A percentile compares a stretch with the other conserved stretches of the same genome.
These are phyloP conservation scores for Parmelia sp. DNA, from an alignment of 495 filamentous ascomycete species.

Conservation along the genomic window DNA sequence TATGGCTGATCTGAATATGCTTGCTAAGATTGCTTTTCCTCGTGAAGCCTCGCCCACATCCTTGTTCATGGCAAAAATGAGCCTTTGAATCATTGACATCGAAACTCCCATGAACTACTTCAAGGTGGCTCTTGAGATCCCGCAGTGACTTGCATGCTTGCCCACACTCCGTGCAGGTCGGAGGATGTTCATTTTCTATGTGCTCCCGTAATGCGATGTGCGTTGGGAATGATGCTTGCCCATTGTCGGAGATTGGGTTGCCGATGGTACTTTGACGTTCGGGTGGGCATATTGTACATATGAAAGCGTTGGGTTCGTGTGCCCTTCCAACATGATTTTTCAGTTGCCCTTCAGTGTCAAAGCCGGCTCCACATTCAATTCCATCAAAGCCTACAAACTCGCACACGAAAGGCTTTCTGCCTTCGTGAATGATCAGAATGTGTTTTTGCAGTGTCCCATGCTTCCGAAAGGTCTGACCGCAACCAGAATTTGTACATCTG, in stretches of 20 bases:
- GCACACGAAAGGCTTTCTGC: constrained; percentile 62
- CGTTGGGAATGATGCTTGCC: constrained; percentile 53
- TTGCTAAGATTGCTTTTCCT: constrained; percentile 70
- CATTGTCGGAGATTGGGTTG: neutral
- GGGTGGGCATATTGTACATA: constrained; percentile 58
- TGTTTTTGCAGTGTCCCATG: constrained; percentile 81
- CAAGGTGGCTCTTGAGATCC: constrained; percentile 62
- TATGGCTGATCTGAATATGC: constrained; percentile 71
- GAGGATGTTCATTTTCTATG: constrained; percentile 62
- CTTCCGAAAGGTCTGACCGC: constrained; percentile 77
- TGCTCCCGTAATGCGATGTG: constrained; percentile 65
- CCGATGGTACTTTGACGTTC: neutral
- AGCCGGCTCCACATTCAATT: constrained; percentile 57
- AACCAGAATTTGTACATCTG: constrained; percentile 68
- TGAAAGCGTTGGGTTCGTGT: constrained; percentile 63
- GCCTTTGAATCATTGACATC: constrained; percentile 55
- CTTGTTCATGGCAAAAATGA: constrained; percentile 51
- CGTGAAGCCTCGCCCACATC: constrained; percentile 67
- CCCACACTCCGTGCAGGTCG: constrained; percentile 66
- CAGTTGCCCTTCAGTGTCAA: constrained; percentile 62
- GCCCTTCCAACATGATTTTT: constrained; percentile 61
- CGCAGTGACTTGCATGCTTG: constrained; percentile 52
- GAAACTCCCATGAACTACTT: constrained; percentile 58
- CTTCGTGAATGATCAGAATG: constrained; percentile 64
- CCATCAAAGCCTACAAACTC: constrained; percentile 45